Percentiles rank a stretch among this genome's conserved stretches.
Evolutionary conservation across 202 grass and related monocot species (phyloP).

Genomic region (Setaria italica): DNA sequence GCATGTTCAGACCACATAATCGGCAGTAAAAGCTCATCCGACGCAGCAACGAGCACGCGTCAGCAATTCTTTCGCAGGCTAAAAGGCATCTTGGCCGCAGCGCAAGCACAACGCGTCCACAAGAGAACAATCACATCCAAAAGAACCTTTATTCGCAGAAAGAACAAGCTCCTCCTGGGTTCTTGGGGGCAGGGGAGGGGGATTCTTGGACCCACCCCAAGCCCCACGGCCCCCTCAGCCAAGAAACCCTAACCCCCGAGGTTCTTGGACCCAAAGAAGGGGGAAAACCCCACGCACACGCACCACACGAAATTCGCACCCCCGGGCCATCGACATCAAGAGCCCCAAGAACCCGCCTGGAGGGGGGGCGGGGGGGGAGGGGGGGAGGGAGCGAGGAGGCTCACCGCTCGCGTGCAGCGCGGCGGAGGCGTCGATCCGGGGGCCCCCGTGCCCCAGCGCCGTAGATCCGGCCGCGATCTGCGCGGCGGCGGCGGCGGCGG

Average conservation of each 20-base stretch:
- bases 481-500: background rate
- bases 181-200: background rate
- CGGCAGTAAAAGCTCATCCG: background rate
- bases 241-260: conserved; percentile 27
- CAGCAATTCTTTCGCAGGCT: background rate
- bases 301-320: background rate
- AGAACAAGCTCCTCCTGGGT: background rate
- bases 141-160: conserved; percentile 6
- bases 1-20: background rate
- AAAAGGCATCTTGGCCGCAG: background rate
- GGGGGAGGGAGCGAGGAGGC: background rate
- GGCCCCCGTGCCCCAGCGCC: conserved; percentile 38
- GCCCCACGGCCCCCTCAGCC: background rate
- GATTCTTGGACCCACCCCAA: background rate
- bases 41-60: background rate
- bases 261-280: conserved; percentile 10
- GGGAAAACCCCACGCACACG: background rate
- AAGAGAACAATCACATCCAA: background rate
- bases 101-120: too few relatives aligned
- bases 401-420: conserved; percentile 26
- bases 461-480: conserved; percentile 42
- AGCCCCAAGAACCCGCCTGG: background rate
- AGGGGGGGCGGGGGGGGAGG: too few relatives aligned
- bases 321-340: background rate
- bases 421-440: conserved; percentile 37